Base-by-base conservation (phyloP, 106 monocot species). In the Narthecium ossifragum region DNA sequence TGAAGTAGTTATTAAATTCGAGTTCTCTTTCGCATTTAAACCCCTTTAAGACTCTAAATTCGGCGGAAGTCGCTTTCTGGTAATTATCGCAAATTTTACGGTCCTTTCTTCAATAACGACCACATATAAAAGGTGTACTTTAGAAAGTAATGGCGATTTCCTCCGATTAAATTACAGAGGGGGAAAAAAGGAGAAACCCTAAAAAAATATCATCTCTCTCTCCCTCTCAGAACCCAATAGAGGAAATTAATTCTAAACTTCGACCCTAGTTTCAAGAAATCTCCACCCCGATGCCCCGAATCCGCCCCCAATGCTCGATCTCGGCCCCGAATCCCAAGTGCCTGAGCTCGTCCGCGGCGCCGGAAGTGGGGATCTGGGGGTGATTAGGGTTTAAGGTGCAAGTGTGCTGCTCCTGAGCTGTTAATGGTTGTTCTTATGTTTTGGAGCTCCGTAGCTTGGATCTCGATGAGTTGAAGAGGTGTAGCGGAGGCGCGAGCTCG, bases 141-240 rank as follows among this genome's bases (percentile, higher is more conserved):
- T n/a, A n/a, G n/a, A n/a, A n/a, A n/a, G n/a, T n/a, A n/a, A n/a
- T n/a, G n/a, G n/a, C n/a, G n/a, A n/a, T n/a, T n/a, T n/a, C n/a
- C n/a, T n/a, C n/a, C n/a, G n/a, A n/a, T n/a, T n/a, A n/a, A n/a
- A n/a, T n/a, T n/a, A n/a, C n/a, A n/a, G n/a, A n/a, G 41, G 41
- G 41, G 36, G 36, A 11, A 5, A 37, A 37, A 37, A 37, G 36
- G 11, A 37, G 7, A 37, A 43, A 43, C 43, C 18, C 14, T 17
- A 41, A 41, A 43, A 43, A 13, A 43, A 43, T 17, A 43, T 17
- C 14, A 43, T 13, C 1, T 39, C 1, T 43, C 43, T 43, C 12
- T 43, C 43, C 18, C 43, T 43, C 43, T 43, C 43, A n/a, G n/a
- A n/a, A n/a, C n/a, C n/a, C n/a, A n/a, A n/a, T 43, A 43, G 43